Evolutionary conservation across 1,284 basidiomycete species (phyloP).

Genomic region (Xerocomus amazonicus): DNA sequence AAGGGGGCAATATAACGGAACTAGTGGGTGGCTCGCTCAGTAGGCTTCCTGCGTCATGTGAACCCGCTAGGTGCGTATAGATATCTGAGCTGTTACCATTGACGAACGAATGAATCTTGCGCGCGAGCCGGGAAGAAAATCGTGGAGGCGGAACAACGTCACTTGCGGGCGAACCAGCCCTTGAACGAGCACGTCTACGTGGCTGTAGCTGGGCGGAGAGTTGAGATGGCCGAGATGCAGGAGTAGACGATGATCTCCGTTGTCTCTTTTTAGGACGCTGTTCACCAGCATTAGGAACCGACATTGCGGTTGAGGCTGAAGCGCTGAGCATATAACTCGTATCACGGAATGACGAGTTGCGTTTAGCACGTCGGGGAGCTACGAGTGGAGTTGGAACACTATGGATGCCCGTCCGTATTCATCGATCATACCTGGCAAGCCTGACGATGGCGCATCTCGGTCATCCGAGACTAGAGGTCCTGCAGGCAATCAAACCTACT

Average conservation of each 20-base stretch:
- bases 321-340: background rate
- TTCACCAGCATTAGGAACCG: background rate
- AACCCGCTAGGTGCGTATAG: slow-evolving; percentile 27
- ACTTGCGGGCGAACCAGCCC: slow-evolving; percentile 15
- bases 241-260: slow-evolving; percentile 22
- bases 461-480: slow-evolving; percentile 9
- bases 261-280: slow-evolving; percentile 20
- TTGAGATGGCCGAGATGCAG: slow-evolving; percentile 12
- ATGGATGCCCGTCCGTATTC: slow-evolving; percentile 3
- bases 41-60: slow-evolving; percentile 8
- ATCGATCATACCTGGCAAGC: slow-evolving; percentile 12
- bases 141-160: slow-evolving; percentile 14
- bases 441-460: slow-evolving; percentile 7
- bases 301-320: slow-evolving; percentile 4
- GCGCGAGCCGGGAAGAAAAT: slow-evolving; percentile 19
- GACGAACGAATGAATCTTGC: slow-evolving; percentile 19
- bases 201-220: slow-evolving; percentile 6
- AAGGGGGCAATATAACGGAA: slow-evolving; percentile 5
- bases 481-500: slow-evolving; percentile 8
- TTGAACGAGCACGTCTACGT: slow-evolving; percentile 17
- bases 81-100: slow-evolving; percentile 22
- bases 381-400: slow-evolving; percentile 5
- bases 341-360: slow-evolving; percentile 3
- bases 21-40: slow-evolving; percentile 7
- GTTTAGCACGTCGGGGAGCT: slow-evolving; percentile 21